Base-by-base conservation (phyloP, 495 filamentous ascomycete species). In the Penicillium angulare region DNA sequence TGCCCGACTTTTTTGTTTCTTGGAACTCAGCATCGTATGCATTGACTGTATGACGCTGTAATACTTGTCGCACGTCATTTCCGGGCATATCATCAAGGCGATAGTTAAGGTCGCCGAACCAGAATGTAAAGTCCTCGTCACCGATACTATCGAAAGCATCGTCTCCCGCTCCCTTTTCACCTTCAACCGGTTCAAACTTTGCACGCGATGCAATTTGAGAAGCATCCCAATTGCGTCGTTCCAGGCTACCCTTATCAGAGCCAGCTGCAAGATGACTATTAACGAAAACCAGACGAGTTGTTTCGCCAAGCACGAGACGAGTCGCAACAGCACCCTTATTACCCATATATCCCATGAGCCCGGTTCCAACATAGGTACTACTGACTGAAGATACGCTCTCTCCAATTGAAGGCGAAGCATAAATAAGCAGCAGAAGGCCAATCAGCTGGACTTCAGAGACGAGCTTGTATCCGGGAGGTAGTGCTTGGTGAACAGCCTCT, bases 101-200 rank as follows among this genome's bases (percentile, higher is more conserved):
- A 60, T 96, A 99, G 67, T 99, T 99, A 7, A 99, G 77, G 67
- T 99, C 95, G 17, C 95, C 95, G 64, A 95, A 90, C 89, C 92
- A 97, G 57, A 97, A 96, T 1, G 85, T 80, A 68, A 96, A 92
- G 63, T 97, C 93, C 52, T 92, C 90, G 39, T 90, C 85, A 1
- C 90, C 91, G 52, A 99, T 85, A n/a, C 69, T 73, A 53, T 95
- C 89, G 9, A 71, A 72, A 21, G 64, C 64, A 1, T 72, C 73
- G 34, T 78, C 74, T 16, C 67, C 60, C n/a, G 76, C 52, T 2
- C 68, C 74, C 8, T 80, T 77, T 3, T 78, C 76, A 44, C 83
- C 71, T 34, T 74, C 73, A 15, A 92, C 77, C 1, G 89, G 82
- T 5, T 85, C 79, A 61, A 97, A 97, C 48, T 76, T 82, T 10